Evolutionary conservation across 441 rosid species (phyloP).

Genomic region (Sinapis alba): DNA sequence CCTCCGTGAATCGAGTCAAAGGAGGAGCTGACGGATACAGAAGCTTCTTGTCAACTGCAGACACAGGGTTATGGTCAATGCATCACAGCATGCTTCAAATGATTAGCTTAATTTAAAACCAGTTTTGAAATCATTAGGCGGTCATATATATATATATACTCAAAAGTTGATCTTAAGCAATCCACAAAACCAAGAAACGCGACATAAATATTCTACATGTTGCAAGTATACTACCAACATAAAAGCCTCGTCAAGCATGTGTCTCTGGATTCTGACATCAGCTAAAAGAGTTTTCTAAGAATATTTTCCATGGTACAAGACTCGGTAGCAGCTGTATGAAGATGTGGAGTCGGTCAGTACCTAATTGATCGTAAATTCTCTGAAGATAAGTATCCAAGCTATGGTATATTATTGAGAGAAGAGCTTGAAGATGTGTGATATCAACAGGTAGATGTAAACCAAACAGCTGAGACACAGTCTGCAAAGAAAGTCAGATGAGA

Average conservation of each 20-base stretch:
- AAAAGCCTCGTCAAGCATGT: constrained; percentile 23
- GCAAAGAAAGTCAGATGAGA: constrained; percentile 46
- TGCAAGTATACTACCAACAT: constrained; percentile 10
- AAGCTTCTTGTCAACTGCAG: constrained; percentile 84
- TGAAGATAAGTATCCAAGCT: constrained; percentile 81
- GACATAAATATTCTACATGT: neutral
- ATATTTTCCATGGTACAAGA: constrained; percentile 5
- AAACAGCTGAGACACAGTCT: constrained; percentile 96
- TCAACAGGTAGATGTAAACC: constrained; percentile 91
- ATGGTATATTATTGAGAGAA: constrained; percentile 87
- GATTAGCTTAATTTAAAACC: neutral
- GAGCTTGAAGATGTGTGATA: constrained; percentile 94
- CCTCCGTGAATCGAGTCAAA: constrained; percentile 87
- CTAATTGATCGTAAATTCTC: constrained; percentile 76
- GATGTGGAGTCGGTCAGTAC: constrained; percentile 46
- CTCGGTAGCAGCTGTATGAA: constrained; percentile 13
- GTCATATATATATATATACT: neutral
- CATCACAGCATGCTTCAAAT: constrained; percentile 14
- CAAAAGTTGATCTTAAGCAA: neutral
- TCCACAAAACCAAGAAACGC: constrained; percentile 3
- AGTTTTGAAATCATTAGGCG: neutral
- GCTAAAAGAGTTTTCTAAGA: neutral
- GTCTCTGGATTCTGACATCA: constrained; percentile 5
- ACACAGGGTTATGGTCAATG: constrained; percentile 34
- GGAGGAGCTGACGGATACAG: constrained; percentile 90